Percentiles rank a stretch among this genome's conserved stretches.
These are phyloP conservation scores for Rhodotorula sp. DNA, from an alignment of 1,284 basidiomycete genomes.

Conservation along the genomic window DNA sequence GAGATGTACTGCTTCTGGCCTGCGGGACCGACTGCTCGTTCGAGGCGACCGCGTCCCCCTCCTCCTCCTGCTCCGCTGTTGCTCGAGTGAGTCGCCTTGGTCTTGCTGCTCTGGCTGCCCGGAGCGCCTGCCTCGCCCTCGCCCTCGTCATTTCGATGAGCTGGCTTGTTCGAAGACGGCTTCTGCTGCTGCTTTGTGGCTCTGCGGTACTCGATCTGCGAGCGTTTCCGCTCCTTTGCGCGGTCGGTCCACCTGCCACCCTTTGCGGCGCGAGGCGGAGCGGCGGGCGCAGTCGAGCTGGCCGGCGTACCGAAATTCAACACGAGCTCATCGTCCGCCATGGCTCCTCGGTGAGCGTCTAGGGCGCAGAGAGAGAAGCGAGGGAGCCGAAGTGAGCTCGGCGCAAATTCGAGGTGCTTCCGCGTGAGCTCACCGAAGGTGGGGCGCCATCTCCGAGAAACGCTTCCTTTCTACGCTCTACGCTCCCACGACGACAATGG, in stretches of 20 bases:
- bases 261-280: background rate
- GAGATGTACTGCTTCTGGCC: constrained; percentile 72
- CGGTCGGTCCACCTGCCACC: constrained; percentile 42
- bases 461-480: background rate
- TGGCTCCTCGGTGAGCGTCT: background rate
- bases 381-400: no score
- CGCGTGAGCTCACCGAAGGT: background rate
- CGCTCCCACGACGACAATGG: background rate
- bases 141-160: background rate
- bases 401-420: no score
- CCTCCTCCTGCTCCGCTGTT: background rate
- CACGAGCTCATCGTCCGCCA: constrained; percentile 34
- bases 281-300: background rate
- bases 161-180: background rate
- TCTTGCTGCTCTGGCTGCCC: background rate
- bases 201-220: constrained; percentile 19
- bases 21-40: constrained; percentile 20
- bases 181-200: background rate
- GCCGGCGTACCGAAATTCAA: constrained; percentile 29
- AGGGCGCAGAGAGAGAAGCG: background rate
- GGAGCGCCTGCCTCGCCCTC: background rate
- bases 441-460: background rate
- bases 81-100: background rate
- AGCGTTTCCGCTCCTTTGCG: constrained; percentile 36
- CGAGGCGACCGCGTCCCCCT: constrained; percentile 3